Base-by-base conservation (phyloP, 106 monocot genomes). In the Dendrobium officinale region DNA sequence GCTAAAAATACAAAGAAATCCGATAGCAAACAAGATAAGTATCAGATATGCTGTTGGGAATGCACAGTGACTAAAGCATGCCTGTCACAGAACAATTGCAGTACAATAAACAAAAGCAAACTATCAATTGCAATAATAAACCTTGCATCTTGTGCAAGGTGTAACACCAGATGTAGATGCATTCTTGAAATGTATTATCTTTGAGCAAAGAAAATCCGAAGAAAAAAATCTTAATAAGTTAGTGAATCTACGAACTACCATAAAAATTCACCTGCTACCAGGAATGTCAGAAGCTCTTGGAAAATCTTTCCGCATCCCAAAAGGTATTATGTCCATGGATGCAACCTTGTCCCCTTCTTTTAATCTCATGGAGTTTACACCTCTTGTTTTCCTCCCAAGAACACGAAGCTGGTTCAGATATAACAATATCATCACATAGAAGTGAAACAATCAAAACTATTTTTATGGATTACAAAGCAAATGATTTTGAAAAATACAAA, bases 291-390 rank as follows among this genome's bases (percentile, higher is more conserved):
- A 75, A 58, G 48, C 20, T 58, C 77, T 88, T 61, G 82, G 87
- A 77, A 86, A 64, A 66, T 86, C 88, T 75, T 85, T 87, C 27
- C 81, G 84, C 91, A 87, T 83, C n/a, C 81, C 78, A 68, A 88
- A 85, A 80, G 98, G 88, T 73, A 95, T 80, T 78, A 99, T 87
- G 73, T 99, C 91, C 95, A 99, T 91, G 4, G 95, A 86, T 77
- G 99, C 99, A 85, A 99, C 90, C 79, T 93, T 91, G 55, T 99
- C 91, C 6, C 82, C 90, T 82, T 87, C 85, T 75, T 85, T 95
- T 59, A 99, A 81, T 84, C 68, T 91, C 93, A 93, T 99, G 31
- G 95, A 83, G 59, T 79, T 54, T 10, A 86, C 78, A 66, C 99
- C 99, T 82, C 91, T 95, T 56, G 99, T 89, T 40, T 82, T 93